phyloP scores from a whole-genome alignment of 1,284 basidiomycete genomes.

The Apiotrichum gracile region DNA sequence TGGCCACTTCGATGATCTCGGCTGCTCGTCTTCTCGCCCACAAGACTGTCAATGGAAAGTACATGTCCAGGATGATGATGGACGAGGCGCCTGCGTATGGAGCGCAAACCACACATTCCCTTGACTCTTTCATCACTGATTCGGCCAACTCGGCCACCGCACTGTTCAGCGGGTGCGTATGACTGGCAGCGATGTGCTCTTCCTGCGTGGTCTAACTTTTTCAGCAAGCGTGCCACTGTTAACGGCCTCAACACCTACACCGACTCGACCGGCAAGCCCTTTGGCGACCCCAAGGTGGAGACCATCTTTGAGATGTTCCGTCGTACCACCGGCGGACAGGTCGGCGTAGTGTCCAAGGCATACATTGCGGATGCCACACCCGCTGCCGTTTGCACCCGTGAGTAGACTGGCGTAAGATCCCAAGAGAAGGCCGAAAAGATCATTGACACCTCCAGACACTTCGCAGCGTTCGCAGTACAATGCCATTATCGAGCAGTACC shows the following conservation, averaged over 20 bases:
- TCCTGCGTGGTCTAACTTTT: too few species aligned
- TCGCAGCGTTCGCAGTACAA: conserved; percentile 38
- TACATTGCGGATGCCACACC: conserved; percentile 49
- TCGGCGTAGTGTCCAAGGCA: conserved; percentile 49
- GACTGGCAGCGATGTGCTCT: neutral
- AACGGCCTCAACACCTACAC: conserved; percentile 47
- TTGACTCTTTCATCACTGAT: conserved; percentile 46
- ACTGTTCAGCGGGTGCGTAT: conserved; percentile 40
- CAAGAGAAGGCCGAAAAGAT: neutral
- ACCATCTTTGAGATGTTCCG: conserved; percentile 43
- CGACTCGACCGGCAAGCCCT: conserved; percentile 32
- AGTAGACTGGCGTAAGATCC: neutral
- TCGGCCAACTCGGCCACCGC: conserved; percentile 51
- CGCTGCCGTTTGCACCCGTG: conserved; percentile 35
- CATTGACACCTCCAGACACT: conserved; percentile 41
- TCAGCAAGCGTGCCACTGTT: conserved; percentile 44
- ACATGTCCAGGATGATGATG: conserved; percentile 39
- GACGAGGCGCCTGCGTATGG: conserved; percentile 40
- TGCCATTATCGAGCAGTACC: conserved; percentile 45
- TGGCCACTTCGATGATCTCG: conserved; percentile 40
- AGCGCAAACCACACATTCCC: conserved; percentile 37
- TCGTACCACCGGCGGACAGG: conserved; percentile 38
- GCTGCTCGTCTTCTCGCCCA: conserved; percentile 48
- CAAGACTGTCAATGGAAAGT: conserved; percentile 50
- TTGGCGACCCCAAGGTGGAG: conserved; percentile 43